These are phyloP conservation scores for Ceratorhiza oryzae-sativae DNA, from an alignment of 1,284 basidiomycete genomes.

Conservation along the genomic window DNA sequence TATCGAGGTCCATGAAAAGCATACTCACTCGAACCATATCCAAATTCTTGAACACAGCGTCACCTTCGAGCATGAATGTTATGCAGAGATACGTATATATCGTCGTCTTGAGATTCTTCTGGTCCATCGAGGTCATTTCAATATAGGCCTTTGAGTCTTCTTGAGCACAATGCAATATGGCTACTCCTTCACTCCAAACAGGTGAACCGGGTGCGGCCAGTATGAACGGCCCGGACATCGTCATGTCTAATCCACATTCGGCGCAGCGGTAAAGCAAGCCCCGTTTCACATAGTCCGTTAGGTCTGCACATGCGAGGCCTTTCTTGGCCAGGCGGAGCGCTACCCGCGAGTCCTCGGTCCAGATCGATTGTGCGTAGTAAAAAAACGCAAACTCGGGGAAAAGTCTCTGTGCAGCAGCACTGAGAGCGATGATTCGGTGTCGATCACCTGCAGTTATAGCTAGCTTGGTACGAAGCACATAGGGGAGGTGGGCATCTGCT, in stretches of 20 bases:
- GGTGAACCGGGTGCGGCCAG: conserved; percentile 17
- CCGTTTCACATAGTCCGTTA: conserved; percentile 37
- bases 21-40: conserved; percentile 25
- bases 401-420: background rate
- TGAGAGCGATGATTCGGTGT: background rate
- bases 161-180: conserved; percentile 23
- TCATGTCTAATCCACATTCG: conserved; percentile 25
- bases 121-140: conserved; percentile 37
- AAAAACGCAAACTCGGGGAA: conserved; percentile 32
- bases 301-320: conserved; percentile 16
- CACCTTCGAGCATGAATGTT: conserved; percentile 20
- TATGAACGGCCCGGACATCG: conserved; percentile 3
- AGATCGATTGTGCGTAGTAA: conserved; percentile 24
- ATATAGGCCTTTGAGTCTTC: conserved; percentile 36
- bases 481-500: conserved; percentile 13
- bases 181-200: conserved; percentile 30
- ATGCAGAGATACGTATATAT: conserved; percentile 30
- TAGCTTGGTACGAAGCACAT: conserved; percentile 9
- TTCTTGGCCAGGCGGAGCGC: conserved; percentile 21
- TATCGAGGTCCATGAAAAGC: background rate
- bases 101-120: conserved; percentile 28
- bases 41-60: conserved; percentile 8
- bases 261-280: conserved; percentile 24
- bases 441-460: conserved; percentile 17
- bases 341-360: conserved; percentile 27